Percentiles rank a stretch among this genome's conserved stretches.
Evolutionary conservation across 139 green algal genomes (phyloP).

Genomic region (Haematococcus sp.): DNA sequence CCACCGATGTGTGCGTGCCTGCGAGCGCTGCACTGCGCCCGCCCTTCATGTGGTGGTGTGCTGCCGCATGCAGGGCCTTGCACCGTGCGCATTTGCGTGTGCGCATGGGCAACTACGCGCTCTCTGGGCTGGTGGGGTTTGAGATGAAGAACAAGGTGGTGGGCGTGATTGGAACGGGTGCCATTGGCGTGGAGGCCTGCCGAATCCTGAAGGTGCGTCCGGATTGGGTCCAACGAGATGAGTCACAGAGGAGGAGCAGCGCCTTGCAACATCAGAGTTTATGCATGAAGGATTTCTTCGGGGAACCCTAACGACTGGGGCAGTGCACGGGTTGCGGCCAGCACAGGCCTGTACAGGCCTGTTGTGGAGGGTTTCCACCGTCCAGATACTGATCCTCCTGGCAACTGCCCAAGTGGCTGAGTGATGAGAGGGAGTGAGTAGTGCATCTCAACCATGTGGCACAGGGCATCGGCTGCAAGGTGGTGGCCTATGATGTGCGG

Average conservation of each 20-base stretch:
- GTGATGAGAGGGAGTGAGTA: no score
- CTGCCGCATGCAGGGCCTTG: constrained; percentile 50
- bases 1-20: no score
- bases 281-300: no score
- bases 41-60: no score
- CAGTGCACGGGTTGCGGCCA: no score
- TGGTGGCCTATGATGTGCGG: constrained; percentile 61
- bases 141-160: constrained; percentile 70
- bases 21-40: not conserved
- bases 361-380: no score
- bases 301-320: no score
- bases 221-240: no score
- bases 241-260: no score
- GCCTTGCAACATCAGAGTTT: not conserved
- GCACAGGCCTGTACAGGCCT: not conserved
- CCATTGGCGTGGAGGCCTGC: constrained; percentile 63
- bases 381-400: no score
- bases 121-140: constrained; percentile 71
- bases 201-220: constrained; percentile 52
- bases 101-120: constrained; percentile 66
- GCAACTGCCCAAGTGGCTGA: no score
- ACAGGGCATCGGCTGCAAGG: constrained; percentile 60
- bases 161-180: constrained; percentile 79
- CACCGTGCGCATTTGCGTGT: constrained; percentile 50
- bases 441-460: not conserved